Evolutionary conservation across 306 rosid species (phyloP), one percentile per base, ranked within the genome.

Genomic region (Vigna hirtella): DNA sequence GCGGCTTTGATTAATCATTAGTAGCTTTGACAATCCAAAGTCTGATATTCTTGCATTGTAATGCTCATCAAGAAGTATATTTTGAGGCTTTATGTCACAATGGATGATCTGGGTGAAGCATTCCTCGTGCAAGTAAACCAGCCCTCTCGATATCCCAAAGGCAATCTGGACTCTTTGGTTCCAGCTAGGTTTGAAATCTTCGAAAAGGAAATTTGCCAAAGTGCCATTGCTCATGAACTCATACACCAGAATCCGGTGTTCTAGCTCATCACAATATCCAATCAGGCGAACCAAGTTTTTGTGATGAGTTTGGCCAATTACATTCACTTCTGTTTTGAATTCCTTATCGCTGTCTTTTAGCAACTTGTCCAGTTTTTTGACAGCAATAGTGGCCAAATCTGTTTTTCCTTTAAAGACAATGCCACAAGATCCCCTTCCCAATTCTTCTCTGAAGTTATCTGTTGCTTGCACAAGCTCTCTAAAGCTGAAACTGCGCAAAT

Each of bases 401-500:
- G 53, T 47, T 2, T 32, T 48, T 36, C 87, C 84, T 64, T 83
- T 79, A 38, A 53, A 84, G 30, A 79, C 84, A 62, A 63, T 70
- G 32, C 75, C 65, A 70, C 71, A 84, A 70, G 84, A 59, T 2
- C 81, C 87, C 45, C 78, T 74, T 6, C 84, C 84, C 40, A 84
- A 4, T 70, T 84, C 76, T 28, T 84, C 87, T 70, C 30, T 47
- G 70, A 84, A 84, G 24, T 63, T 78, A 14, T 30, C 38, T 55
- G 87, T 84, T 70, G 71, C 79, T 45, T 75, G 26, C 36, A 18
- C 57, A 52, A 79, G 45, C 65, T 74, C 73, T 45, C 18, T 49
- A 11, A 74, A 77, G 49, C 69, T 43, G 43, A 77, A 82, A 70
- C 10, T 61, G 5, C 34, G 45, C 74, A 82, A 40, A 18, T 77